These are phyloP conservation scores for Bondarzewia mesenterica DNA, from an alignment of 1,284 basidiomycete genomes.

Conservation along the genomic window DNA sequence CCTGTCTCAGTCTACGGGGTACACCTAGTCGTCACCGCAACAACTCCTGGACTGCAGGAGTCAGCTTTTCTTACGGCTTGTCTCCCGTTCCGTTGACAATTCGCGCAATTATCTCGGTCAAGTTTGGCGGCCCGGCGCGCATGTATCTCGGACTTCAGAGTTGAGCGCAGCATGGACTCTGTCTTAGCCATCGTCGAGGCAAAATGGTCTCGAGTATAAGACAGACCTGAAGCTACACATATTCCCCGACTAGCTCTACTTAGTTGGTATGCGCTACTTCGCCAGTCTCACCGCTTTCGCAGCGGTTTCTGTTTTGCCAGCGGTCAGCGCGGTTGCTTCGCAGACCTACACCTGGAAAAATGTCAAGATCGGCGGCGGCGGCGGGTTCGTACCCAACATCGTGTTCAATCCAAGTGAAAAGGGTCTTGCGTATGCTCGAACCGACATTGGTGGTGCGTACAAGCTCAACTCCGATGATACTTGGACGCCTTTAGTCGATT, in stretches of 20 bases:
- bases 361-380: conserved; percentile 48
- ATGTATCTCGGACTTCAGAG: neutral
- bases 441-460: conserved; percentile 63
- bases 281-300: neutral
- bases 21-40: too few species aligned
- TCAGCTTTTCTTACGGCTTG: neutral
- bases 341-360: conserved; percentile 57
- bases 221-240: neutral
- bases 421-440: conserved; percentile 57
- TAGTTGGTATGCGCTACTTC: neutral
- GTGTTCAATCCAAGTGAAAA: conserved; percentile 44
- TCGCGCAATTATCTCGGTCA: neutral
- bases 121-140: neutral
- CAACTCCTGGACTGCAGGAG: too few species aligned
- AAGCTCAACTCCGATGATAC: conserved; percentile 51
- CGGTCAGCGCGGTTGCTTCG: conserved; percentile 30
- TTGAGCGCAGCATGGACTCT: too few species aligned
- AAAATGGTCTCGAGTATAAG: neutral
- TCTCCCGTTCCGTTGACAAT: neutral
- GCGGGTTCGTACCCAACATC: conserved; percentile 48
- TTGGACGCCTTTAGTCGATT: conserved; percentile 56
- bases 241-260: neutral
- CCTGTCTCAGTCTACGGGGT: too few species aligned
- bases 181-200: too few species aligned
- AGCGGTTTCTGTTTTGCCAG: neutral